Base-by-base conservation (phyloP, 2,329 filamentous ascomycete genomes). In the Arthrinium phaeospermum region DNA sequence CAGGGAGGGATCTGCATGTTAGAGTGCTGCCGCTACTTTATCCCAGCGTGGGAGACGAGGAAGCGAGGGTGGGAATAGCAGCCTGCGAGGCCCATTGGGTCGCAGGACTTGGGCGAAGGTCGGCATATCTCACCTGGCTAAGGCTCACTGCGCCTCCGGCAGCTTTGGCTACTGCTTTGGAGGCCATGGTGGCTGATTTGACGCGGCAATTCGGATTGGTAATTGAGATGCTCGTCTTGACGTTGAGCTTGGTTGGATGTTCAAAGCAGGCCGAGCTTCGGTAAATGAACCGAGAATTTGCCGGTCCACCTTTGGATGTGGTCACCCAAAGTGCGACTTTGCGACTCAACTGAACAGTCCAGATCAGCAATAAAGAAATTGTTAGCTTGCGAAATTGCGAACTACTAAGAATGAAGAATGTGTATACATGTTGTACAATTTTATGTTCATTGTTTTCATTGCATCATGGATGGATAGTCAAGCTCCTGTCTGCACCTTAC, bases 161-260 rank as follows among this genome's bases (percentile, higher is more conserved):
- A 78, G 86, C 86, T 80, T 90, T 90, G 71, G 86, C 85, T 79
- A 84, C 87, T 79, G 84, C 88, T 84, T 91, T 90, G 77, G 89
- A 88, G 78, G 88, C 89, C 90, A 92, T 92, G 74, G 78, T 86
- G 82, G 79, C 82, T 79, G 76, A 70, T 79, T 73, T 78, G 68
- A 70, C 72, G 73, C 71, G 71, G 74, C 73, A 76, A 72, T 71
- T 69, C 44, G 70, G 30, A 69, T 75, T 30, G 61, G 72, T 71
- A 70, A 71, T 73, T 76, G 73, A 57, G 57, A 24, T 41, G 53
- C 2, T 46, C 34, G 37, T 71, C 47, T 71, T 46, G 53, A 49
- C 16, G 61, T 49, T 45, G 57, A 45, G 41, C 44, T 71, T 67
- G 69, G 57, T 41, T 64, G 10, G 69, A 71, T 19, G 53, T 71